These are phyloP conservation scores for Polygonum maritimum DNA, from an alignment of 148 eudicot genomes.

Conservation along the genomic window DNA sequence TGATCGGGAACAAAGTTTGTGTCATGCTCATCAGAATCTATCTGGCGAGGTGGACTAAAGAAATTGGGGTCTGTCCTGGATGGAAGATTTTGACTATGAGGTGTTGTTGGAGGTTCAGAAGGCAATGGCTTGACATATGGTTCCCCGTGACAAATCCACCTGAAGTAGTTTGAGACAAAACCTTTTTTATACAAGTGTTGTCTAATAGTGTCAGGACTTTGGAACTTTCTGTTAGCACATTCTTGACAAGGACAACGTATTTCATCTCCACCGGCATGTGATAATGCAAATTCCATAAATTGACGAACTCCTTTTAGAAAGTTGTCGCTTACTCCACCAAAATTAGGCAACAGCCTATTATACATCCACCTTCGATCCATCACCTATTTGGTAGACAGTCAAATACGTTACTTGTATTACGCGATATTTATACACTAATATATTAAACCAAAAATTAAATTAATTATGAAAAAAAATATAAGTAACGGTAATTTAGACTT, in stretches of 20 bases:
- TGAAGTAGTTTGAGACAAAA: neutral
- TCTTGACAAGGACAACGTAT: neutral
- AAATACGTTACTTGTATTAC: neutral
- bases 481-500: too few relatives aligned
- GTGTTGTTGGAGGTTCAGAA: neutral
- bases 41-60: neutral
- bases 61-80: neutral
- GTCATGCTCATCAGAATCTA: neutral
- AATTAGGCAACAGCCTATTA: neutral
- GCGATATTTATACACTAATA: too few relatives aligned
- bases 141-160: neutral
- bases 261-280: neutral
- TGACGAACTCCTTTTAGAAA: neutral
- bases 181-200: neutral
- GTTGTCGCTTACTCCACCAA: neutral
- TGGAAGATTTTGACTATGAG: neutral
- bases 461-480: too few relatives aligned
- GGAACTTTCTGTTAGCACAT: neutral
- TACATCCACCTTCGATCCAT: constrained; percentile 6
- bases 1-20: neutral
- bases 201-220: neutral
- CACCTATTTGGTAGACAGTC: neutral
- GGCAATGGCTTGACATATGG: neutral
- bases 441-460: too few relatives aligned
- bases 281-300: neutral